Conservation (phyloP, 495 filamentous ascomycete species). For the Trichocladium uniseriatum region DNA sequence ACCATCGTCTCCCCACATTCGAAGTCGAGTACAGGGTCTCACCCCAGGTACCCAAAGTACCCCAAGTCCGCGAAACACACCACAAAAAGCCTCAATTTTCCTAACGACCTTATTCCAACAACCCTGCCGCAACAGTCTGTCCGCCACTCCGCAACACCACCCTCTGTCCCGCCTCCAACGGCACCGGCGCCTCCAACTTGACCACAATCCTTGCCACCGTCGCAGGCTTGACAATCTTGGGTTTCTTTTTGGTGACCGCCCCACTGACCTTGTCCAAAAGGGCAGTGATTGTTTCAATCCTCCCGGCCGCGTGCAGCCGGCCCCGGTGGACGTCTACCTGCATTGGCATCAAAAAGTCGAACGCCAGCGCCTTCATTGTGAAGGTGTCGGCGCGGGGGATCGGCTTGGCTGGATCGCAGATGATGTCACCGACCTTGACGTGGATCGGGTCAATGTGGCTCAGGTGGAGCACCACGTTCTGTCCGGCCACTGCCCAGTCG, state of each 20-base stretch:
- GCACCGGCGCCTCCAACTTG: constrained; percentile 63
- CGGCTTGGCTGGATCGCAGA: constrained; percentile 60
- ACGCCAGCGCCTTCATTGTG: constrained; percentile 73
- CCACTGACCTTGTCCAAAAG: constrained; percentile 69
- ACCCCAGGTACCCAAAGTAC: too few species aligned
- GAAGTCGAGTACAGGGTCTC: too few species aligned
- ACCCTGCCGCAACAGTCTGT: constrained; percentile 75
- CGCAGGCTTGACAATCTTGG: constrained; percentile 69
- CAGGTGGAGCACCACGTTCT: constrained; percentile 76
- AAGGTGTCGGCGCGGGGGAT: constrained; percentile 62
- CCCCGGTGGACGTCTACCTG: constrained; percentile 81
- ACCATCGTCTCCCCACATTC: too few species aligned
- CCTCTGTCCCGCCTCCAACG: constrained; percentile 65
- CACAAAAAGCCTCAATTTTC: constrained; percentile 13
- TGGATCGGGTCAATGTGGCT: constrained; percentile 78
- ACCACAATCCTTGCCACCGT: constrained; percentile 56
- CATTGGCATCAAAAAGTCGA: constrained; percentile 83
- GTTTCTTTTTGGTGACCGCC: constrained; percentile 66
- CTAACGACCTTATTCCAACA: constrained; percentile 52
- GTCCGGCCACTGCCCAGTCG: constrained; percentile 94
- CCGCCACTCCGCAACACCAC: constrained; percentile 76
- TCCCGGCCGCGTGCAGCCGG: constrained; percentile 66
- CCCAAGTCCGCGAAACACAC: not conserved
- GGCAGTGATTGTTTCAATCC: constrained; percentile 58
- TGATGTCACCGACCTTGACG: constrained; percentile 71